Conservation (phyloP, 148 eudicot species). For the Chenopodium album region DNA sequence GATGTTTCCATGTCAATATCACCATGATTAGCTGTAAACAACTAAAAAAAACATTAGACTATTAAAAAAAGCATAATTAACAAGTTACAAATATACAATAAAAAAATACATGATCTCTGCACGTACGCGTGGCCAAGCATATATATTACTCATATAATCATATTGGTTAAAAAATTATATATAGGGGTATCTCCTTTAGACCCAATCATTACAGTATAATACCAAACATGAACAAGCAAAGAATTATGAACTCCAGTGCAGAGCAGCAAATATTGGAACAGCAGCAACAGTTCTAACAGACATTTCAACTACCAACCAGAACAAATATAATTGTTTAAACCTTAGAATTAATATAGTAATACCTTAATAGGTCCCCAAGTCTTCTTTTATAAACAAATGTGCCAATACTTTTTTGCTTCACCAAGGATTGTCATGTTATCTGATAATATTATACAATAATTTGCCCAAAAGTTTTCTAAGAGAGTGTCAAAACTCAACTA, state of each 20-base stretch:
- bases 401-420: slow-evolving; percentile 27
- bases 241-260: slow-evolving; percentile 29
- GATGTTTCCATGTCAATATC: slow-evolving; percentile 26
- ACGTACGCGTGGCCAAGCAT: slow-evolving; percentile 23
- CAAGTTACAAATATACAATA: not conserved
- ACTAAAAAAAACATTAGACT: slow-evolving; percentile 13
- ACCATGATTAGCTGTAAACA: slow-evolving; percentile 30
- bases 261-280: slow-evolving; percentile 29
- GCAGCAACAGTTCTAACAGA: slow-evolving; percentile 38
- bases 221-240: slow-evolving; percentile 29
- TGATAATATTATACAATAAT: slow-evolving; percentile 16
- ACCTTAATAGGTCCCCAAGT: not conserved
- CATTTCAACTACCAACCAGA: slow-evolving; percentile 47
- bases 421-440: slow-evolving; percentile 25
- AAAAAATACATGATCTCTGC: slow-evolving; percentile 31
- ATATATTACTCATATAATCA: not conserved
- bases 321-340: slow-evolving; percentile 27
- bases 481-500: slow-evolving; percentile 30
- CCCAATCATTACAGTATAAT: slow-evolving; percentile 42
- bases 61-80: slow-evolving; percentile 9
- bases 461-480: slow-evolving; percentile 14
- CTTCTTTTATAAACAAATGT: slow-evolving; percentile 18
- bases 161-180: slow-evolving; percentile 14
- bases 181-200: slow-evolving; percentile 23
- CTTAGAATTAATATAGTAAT: slow-evolving; percentile 20